A percentile compares a stretch with the other conserved stretches of the same genome.
Evolutionary conservation across 108 stramenopile genomes (phyloP).

Genomic region (Nitzschia putrida): DNA sequence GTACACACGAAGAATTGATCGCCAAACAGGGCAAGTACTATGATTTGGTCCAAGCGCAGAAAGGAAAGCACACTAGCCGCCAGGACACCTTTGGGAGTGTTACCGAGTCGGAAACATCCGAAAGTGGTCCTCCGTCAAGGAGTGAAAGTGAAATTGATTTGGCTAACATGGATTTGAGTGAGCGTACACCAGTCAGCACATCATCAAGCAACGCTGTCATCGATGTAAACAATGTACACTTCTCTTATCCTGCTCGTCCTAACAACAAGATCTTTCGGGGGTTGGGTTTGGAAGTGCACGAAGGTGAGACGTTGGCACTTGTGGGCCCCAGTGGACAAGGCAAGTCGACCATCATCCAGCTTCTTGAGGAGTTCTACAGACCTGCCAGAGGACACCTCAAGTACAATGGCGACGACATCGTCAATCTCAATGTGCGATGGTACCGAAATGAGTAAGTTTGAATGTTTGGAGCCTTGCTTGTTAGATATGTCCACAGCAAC

Average conservation of each 20-base stretch:
- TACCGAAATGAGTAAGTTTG: constrained; percentile 40
- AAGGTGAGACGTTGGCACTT: constrained; percentile 65
- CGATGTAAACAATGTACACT: constrained; percentile 52
- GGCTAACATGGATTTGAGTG: background rate
- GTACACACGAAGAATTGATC: constrained; percentile 84
- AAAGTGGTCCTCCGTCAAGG: background rate
- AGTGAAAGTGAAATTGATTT: constrained; percentile 4
- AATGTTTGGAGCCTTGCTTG: background rate
- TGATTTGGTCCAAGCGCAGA: constrained; percentile 37
- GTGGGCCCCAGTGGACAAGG: constrained; percentile 60
- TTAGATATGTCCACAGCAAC: no score
- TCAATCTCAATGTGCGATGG: constrained; percentile 59
- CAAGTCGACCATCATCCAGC: constrained; percentile 61
- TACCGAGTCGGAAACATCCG: background rate
- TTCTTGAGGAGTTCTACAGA: constrained; percentile 83
- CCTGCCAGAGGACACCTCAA: constrained; percentile 47
- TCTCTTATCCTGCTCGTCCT: constrained; percentile 73
- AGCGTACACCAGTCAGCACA: background rate
- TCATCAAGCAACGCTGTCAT: constrained; percentile 3
- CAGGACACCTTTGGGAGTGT: background rate
- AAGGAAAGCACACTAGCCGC: background rate
- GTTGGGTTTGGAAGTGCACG: constrained; percentile 38
- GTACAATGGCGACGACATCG: constrained; percentile 72
- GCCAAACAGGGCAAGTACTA: constrained; percentile 31
- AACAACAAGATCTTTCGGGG: constrained; percentile 48